phyloP scores from a whole-genome alignment of 2,329 filamentous ascomycete genomes.

The Fusarium kyushuense region DNA sequence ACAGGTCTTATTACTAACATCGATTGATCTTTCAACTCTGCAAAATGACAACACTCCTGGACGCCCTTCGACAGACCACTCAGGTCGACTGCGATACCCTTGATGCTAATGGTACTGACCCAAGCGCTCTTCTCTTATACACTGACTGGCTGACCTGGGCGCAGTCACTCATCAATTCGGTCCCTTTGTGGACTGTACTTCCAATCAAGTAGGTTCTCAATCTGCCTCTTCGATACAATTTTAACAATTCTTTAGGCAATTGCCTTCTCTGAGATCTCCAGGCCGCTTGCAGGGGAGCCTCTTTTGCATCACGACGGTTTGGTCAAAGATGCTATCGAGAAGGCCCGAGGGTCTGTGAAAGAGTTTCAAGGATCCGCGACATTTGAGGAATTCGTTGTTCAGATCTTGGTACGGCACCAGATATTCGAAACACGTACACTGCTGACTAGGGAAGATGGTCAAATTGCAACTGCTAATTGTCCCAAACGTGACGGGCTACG shows the following conservation, averaged over 20 bases:
- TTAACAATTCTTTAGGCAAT: constrained; percentile 48
- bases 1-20: too few relatives aligned
- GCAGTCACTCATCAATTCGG: constrained; percentile 50
- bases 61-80: constrained; percentile 47
- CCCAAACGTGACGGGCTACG: constrained; percentile 61
- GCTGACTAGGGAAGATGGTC: constrained; percentile 60
- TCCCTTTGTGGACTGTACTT: constrained; percentile 54
- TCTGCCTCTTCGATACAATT: not conserved
- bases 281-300: constrained; percentile 31
- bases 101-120: constrained; percentile 48
- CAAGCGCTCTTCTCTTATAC: not conserved
- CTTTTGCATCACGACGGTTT: constrained; percentile 48
- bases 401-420: constrained; percentile 61
- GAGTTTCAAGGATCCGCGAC: constrained; percentile 41
- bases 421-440: accelerated
- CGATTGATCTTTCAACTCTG: not conserved
- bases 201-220: constrained; percentile 48
- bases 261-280: constrained; percentile 51
- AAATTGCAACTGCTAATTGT: constrained; percentile 65
- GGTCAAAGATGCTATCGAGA: constrained; percentile 46
- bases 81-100: constrained; percentile 55
- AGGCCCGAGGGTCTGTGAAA: constrained; percentile 38
- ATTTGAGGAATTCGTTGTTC: constrained; percentile 64
- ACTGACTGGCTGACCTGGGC: constrained; percentile 21
- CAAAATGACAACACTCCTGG: constrained; percentile 47